Evolutionary conservation across 352 stramenopile species (phyloP).

Genomic region (Phytophthora pseudosyringae): DNA sequence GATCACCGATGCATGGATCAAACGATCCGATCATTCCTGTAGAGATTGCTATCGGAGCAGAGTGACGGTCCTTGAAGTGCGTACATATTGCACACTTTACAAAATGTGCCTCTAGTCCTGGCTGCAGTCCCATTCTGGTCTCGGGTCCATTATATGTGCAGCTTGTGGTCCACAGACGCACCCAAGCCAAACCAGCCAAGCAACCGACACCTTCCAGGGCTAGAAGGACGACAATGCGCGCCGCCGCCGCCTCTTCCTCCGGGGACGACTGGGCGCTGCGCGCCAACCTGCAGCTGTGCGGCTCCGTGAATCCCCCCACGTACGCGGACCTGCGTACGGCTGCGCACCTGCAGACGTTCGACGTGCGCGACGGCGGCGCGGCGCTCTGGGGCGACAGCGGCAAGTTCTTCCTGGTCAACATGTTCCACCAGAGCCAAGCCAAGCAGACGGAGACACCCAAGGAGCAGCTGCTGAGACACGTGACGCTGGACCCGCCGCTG

Average conservation of each 20-base stretch:
- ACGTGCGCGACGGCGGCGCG: slow-evolving; percentile 61
- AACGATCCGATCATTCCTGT: no score
- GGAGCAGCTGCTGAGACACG: slow-evolving; percentile 47
- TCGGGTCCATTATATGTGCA: no score
- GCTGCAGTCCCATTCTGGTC: no score
- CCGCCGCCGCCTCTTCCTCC: slow-evolving; percentile 3
- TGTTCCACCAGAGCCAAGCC: slow-evolving; percentile 50
- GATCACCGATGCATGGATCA: no score
- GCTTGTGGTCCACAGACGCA: no score
- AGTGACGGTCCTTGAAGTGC: no score
- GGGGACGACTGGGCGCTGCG: slow-evolving; percentile 63
- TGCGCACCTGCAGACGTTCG: slow-evolving; percentile 70
- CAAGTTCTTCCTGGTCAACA: slow-evolving; percentile 58
- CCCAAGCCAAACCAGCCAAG: slow-evolving; percentile 12
- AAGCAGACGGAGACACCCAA: slow-evolving; percentile 14
- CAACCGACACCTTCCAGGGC: not conserved
- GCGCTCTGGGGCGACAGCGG: slow-evolving; percentile 54
- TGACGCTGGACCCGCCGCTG: slow-evolving; percentile 69
- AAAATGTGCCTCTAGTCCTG: no score
- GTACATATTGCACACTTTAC: no score
- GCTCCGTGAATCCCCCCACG: slow-evolving; percentile 54
- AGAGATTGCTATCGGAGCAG: no score
- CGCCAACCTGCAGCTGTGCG: slow-evolving; percentile 65
- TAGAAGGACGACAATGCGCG: slow-evolving; percentile 9
- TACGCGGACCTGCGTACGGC: slow-evolving; percentile 61